Evolutionary conservation across 306 rosid genomes (phyloP).

Genomic region (Fragaria iinumae): DNA sequence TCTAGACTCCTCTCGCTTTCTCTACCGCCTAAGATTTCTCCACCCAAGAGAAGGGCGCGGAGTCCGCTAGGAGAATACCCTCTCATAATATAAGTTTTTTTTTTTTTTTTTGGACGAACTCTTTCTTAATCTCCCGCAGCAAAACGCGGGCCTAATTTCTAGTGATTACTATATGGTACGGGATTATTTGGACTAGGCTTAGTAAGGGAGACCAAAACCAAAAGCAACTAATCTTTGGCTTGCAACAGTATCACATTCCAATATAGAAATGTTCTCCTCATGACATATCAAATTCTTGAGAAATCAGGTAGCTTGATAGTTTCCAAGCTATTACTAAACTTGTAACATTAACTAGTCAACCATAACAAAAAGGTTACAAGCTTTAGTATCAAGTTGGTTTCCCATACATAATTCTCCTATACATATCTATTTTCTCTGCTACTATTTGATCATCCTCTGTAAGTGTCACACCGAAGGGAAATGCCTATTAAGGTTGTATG

Average conservation of each 20-base stretch:
- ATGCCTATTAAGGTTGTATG: conserved; percentile 53
- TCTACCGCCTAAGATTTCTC: too few species aligned
- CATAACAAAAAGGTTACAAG: background rate
- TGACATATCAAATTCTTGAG: background rate
- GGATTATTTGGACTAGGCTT: too few species aligned
- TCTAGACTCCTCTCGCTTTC: too few species aligned
- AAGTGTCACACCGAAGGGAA: conserved; percentile 71
- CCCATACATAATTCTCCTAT: conserved; percentile 1
- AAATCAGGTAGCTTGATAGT: background rate
- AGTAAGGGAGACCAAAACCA: background rate
- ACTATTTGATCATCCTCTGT: background rate
- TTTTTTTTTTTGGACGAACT: too few species aligned
- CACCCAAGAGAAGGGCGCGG: too few species aligned
- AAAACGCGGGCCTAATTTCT: too few species aligned
- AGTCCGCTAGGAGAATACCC: too few species aligned
- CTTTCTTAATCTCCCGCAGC: too few species aligned
- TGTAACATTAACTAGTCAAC: background rate
- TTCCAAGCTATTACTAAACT: background rate
- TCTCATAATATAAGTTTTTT: too few species aligned
- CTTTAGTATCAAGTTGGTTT: background rate
- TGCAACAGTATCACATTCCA: background rate
- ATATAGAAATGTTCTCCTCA: background rate
- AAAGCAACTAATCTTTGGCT: background rate
- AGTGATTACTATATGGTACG: too few species aligned
- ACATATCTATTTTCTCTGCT: background rate